Evolutionary conservation across 1,139 yeast genomes (phyloP), one percentile per base, ranked within the genome.

Genomic region (Kodamaea alishanica): DNA sequence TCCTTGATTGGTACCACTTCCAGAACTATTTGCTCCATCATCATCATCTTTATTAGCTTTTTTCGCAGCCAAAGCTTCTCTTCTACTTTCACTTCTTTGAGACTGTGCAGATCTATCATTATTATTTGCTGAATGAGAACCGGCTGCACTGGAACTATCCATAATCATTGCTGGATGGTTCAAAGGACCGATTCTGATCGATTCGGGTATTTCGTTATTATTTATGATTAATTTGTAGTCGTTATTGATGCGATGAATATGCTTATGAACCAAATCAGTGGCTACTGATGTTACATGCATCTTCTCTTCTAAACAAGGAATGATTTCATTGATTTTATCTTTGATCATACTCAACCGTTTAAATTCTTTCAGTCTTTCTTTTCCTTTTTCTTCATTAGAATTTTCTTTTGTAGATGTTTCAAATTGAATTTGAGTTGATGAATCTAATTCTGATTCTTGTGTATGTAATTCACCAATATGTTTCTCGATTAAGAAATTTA

Each of bases 221-320:
- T 77, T 68, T 28, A 90, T 75, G 30, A 88, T 75, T 39, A 83
- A 79, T 42, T 75, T 70, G 64, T 79, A 90, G 56, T 88, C 96
- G 49, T 84, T 79, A 56, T 90, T 86, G 48, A 92, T 74, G 35
- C 97, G 70, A 38, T 70, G 73, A 49, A 87, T 67, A 54, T 88
- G 87, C 47, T 82, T 79, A 30, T 73, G 67, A 37, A 89, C 75
- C 20, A 84, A 75, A 52, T 90, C 97, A 25, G 87, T 77, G 24
- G 97, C 96, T 28, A 88, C 84, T 2, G 92, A 83, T 3, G 97
- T 94, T 28, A 92, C 97, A 58, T 92, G 97, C 95, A 92, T 89
- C 63, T 92, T 92, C 58, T 92, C 97, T 56, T 92, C 98, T 43
- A 92, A 67, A 49, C 96, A 88, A 0, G 97, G 97, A 67, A 92